These are phyloP conservation scores for Agapanthus africanus DNA, from an alignment of 106 monocot species.

Conservation along the genomic window DNA sequence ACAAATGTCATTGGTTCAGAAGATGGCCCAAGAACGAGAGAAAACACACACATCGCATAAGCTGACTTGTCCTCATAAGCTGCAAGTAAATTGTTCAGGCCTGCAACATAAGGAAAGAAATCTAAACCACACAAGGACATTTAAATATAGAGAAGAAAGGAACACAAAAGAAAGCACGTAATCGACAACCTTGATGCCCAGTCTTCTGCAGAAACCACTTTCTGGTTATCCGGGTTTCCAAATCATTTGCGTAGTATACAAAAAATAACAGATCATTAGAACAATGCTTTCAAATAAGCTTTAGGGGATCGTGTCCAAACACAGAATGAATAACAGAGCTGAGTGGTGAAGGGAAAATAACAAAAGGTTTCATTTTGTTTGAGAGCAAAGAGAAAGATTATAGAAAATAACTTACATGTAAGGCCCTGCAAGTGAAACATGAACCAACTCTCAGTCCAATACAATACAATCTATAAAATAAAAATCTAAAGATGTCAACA, in stretches of 20 bases:
- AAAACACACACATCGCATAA: conserved; percentile 95
- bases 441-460: background rate
- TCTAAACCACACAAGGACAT: too few relatives aligned
- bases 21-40: conserved; percentile 77
- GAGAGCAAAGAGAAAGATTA: background rate
- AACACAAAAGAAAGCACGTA: background rate
- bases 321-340: background rate
- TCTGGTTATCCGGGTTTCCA: conserved; percentile 32
- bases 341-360: too few relatives aligned
- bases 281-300: background rate
- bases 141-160: background rate
- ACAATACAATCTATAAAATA: background rate
- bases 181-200: conserved; percentile 83
- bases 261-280: background rate
- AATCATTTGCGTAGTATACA: conserved; percentile 3
- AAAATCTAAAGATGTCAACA: conserved; percentile 16
- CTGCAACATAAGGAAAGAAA: conserved; percentile 22
- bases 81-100: conserved; percentile 77
- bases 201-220: conserved; percentile 98
- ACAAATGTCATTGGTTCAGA: conserved; percentile 72
- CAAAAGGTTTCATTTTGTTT: background rate
- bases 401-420: conserved; percentile 68
- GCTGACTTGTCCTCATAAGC: conserved; percentile 97
- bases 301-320: background rate
- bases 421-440: conserved; percentile 60